Base-by-base conservation (phyloP, 345 rosid species). In the Pugionium dolabratum region DNA sequence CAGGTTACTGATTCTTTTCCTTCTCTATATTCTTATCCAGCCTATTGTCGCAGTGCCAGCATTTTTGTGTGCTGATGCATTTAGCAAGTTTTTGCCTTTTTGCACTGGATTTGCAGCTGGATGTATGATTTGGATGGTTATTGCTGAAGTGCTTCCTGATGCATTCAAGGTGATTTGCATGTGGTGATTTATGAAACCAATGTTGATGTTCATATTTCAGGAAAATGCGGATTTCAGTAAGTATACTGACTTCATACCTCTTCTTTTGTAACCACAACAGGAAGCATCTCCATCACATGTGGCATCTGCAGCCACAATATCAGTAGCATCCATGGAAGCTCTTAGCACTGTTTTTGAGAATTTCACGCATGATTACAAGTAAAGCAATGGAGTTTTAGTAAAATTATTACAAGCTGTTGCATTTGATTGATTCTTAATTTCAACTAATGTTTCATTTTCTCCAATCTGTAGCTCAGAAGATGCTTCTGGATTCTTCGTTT, bases 21-120 rank as follows among this genome's bases (percentile, higher is more conserved):
- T 41, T 41, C 10, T 40, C 44, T 49, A 35, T 10, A 1, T 34
- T 58, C 18, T 59, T 70, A 3, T 50, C 74, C 90, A 91, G 98
- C 99, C 99, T 73, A 71, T 91, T 11, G 96, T 95, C 27, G 99
- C 97, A 29, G 98, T 95, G 80, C 99, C 99, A 64, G 87, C 98
- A 7, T 95, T 95, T 66, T 83, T 95, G 37, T 95, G 99, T 50
- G 99, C 99, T 31, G 99, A 87, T 85, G 89, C 95, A 43, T 95
- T 95, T 67, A 87, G 79, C 83, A 95, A 91, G 69, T 78, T 95
- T 78, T 82, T 91, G 56, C 99, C 99, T 48, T 95, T 95, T 74
- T 95, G 99, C 65, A 91, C 99, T 43, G 99, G 99, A 60, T 95
- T 95, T 80, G 99, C 99, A 57, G 99, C 98, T 72, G 99, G 98